phyloP scores from a whole-genome alignment of 805 yeast species.

The Citeromyces nyonsensis region DNA sequence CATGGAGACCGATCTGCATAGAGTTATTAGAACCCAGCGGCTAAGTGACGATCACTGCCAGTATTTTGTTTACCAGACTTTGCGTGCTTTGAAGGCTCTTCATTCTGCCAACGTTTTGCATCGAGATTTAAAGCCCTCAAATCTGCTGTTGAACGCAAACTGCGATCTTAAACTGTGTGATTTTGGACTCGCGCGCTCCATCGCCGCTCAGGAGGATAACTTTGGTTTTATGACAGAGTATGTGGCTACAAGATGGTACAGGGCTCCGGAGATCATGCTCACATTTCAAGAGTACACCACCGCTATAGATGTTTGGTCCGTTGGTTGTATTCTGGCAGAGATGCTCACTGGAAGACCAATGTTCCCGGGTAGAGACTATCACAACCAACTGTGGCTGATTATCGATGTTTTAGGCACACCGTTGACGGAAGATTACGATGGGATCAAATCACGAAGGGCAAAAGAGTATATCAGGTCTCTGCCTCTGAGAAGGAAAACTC shows the following conservation, averaged over 20 bases:
- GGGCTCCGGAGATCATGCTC: conserved; percentile 96
- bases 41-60: conserved; percentile 89
- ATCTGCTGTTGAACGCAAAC: conserved; percentile 72
- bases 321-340: conserved; percentile 91
- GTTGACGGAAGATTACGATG: conserved; percentile 55
- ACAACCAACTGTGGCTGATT: conserved; percentile 75
- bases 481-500: conserved; percentile 52
- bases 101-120: conserved; percentile 93
- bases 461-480: conserved; percentile 74
- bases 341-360: conserved; percentile 74
- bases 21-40: conserved; percentile 69
- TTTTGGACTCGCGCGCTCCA: conserved; percentile 74
- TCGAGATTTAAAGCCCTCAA: conserved; percentile 84
- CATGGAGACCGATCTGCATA: conserved; percentile 79
- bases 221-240: conserved; percentile 88
- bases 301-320: conserved; percentile 94
- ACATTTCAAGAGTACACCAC: conserved; percentile 88
- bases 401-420: conserved; percentile 86
- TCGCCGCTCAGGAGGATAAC: conserved; percentile 48
- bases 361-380: conserved; percentile 91
- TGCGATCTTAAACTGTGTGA: conserved; percentile 93
- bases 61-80: conserved; percentile 81
- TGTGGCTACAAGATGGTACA: conserved; percentile 95
- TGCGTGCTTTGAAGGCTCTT: conserved; percentile 79
- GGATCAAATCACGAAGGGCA: conserved; percentile 69